A percentile compares a stretch with the other conserved stretches of the same genome.
Evolutionary conservation across 352 stramenopile genomes (phyloP).

Genomic region (Pythium aphanidermatum): DNA sequence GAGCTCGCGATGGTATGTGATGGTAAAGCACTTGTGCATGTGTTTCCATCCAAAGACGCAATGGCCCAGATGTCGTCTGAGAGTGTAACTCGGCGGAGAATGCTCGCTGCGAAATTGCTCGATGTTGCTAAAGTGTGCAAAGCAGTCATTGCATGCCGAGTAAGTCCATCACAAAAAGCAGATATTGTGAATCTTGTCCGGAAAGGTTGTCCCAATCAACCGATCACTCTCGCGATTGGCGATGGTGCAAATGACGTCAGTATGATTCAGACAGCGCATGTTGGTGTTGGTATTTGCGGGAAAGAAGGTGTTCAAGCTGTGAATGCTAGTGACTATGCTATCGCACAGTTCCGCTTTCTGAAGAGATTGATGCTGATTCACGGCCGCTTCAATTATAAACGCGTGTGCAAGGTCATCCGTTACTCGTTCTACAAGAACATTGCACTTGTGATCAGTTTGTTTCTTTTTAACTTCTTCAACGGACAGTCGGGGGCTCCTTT

Average conservation of each 20-base stretch:
- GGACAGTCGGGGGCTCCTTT: slow-evolving; percentile 84
- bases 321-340: slow-evolving; percentile 91
- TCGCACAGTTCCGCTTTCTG: slow-evolving; percentile 95
- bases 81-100: slow-evolving; percentile 17
- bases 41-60: slow-evolving; percentile 55
- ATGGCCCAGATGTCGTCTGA: slow-evolving; percentile 31
- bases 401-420: slow-evolving; percentile 90
- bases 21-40: slow-evolving; percentile 55
- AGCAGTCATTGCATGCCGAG: slow-evolving; percentile 76
- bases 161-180: slow-evolving; percentile 80
- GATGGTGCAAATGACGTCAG: slow-evolving; percentile 98
- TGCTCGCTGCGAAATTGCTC: slow-evolving; percentile 41
- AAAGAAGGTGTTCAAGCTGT: slow-evolving; percentile 97
- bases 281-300: slow-evolving; percentile 97
- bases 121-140: slow-evolving; percentile 53
- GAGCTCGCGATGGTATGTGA: slow-evolving; percentile 63
- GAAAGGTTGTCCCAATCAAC: slow-evolving; percentile 35
- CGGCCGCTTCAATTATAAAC: slow-evolving; percentile 96
- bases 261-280: slow-evolving; percentile 97
- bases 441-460: slow-evolving; percentile 89
- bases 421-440: slow-evolving; percentile 99
- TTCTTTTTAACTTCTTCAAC: slow-evolving; percentile 91
- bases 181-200: slow-evolving; percentile 69
- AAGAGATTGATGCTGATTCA: slow-evolving; percentile 93
- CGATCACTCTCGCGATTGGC: slow-evolving; percentile 93